A percentile compares a stretch with the other conserved stretches of the same genome.
These are phyloP conservation scores for Triglochin maritima DNA, from an alignment of 106 monocot genomes.

Conservation along the genomic window DNA sequence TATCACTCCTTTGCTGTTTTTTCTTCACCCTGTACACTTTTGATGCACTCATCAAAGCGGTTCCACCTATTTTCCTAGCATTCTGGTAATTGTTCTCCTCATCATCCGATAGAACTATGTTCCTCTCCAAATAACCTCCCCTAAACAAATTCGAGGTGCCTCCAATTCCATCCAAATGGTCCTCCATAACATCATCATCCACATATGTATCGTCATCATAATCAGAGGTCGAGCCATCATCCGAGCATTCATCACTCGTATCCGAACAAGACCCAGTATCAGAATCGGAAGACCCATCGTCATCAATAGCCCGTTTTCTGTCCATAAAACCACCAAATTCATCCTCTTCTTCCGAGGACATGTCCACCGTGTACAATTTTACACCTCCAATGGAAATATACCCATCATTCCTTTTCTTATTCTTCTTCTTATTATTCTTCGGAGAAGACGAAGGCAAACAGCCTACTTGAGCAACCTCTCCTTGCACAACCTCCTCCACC, in stretches of 20 bases:
- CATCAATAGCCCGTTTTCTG: conserved; percentile 13
- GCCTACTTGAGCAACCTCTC: not conserved
- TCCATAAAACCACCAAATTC: conserved; percentile 14
- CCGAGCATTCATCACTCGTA: conserved; percentile 2
- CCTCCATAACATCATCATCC: conserved; percentile 60
- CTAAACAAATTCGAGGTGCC: conserved; percentile 47
- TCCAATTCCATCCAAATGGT: conserved; percentile 80
- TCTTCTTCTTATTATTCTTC: conserved; percentile 2
- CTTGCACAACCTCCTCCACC: conserved; percentile 7
- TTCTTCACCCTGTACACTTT: conserved; percentile 63
- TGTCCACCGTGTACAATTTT: conserved; percentile 74
- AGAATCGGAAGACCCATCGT: conserved; percentile 16
- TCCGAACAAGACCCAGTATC: conserved; percentile 9
- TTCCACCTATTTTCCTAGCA: conserved; percentile 27
- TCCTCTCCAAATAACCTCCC: conserved; percentile 24
- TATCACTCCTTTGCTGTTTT: conserved; percentile 22
- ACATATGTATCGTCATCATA: conserved; percentile 38
- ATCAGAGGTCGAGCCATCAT: conserved; percentile 15
- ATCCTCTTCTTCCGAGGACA: conserved; percentile 57
- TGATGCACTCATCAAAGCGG: conserved; percentile 60
- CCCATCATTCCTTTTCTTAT: conserved; percentile 22
- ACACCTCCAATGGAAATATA: conserved; percentile 79
- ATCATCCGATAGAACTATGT: conserved; percentile 22
- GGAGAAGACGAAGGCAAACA: conserved; percentile 1
- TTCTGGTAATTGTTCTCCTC: conserved; percentile 11